Evolutionary conservation across 2,329 filamentous ascomycete species (phyloP), one percentile per base, ranked within the genome.

Genomic region (Hypoxylon sp.): DNA sequence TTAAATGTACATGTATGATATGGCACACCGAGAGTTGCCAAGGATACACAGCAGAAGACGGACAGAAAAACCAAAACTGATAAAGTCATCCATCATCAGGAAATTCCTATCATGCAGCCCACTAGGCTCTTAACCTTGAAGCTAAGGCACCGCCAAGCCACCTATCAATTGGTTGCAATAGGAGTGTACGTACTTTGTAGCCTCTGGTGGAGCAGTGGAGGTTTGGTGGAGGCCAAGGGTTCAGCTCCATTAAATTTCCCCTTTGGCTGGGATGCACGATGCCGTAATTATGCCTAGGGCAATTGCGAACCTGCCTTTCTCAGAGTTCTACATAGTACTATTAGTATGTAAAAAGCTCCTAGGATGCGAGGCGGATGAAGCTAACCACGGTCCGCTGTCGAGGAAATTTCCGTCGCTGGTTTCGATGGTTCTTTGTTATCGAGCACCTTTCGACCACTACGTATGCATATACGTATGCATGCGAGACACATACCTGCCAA

Each of bases 211-310:
- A 11, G 16, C 19, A 17, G n/a, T n/a, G n/a, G n/a, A n/a, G n/a
- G n/a, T n/a, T n/a, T n/a, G n/a, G n/a, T n/a, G n/a, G n/a, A n/a
- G n/a, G 29, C 19, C 41, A 47, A 38, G 51, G 50, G 41, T 50
- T 50, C 41, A 50, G 51, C 46, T 51, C 50, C 50, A 38, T 17
- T 26, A 41, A 30, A 13, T 31, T 46, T 37, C 17, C 44, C 43
- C 34, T 7, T 37, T 15, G 23, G 35, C 40, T 45, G 17, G 40
- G 31, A 54, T 41, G 54, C 45, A 47, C 32, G 41, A 57, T 54
- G 54, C 41, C 32, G 50, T 51, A 57, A 50, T 57, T 29, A 27
- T 43, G 26, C 41, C 46, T 47, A 29, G 20, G 34, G 30, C 12
- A 41, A 31, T 16, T 30, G 27, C 25, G 27, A 11, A 45, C 48